A percentile compares a stretch with the other conserved stretches of the same genome.
Conservation (phyloP, 108 stramenopile genomes). For the Conticribra weissflogii region DNA sequence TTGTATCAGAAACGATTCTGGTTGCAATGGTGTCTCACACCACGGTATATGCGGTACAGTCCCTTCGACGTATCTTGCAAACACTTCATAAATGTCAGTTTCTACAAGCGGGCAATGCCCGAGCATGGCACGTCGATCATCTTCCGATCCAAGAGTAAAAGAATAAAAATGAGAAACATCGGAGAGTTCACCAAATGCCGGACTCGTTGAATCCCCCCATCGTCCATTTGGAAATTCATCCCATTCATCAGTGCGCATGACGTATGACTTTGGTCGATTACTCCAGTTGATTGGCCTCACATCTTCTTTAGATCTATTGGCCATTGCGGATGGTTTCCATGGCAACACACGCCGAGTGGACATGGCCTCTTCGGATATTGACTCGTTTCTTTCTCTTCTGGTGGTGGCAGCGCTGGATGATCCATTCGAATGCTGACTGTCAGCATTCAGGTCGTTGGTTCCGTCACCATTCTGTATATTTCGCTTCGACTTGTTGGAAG, state of each 20-base stretch:
- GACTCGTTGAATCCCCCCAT: slow-evolving; percentile 92
- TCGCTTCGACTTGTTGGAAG: no score
- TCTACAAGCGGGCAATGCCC: slow-evolving; percentile 79
- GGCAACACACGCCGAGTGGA: slow-evolving; percentile 57
- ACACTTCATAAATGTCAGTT: slow-evolving; percentile 91
- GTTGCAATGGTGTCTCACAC: slow-evolving; percentile 95
- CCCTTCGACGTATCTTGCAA: slow-evolving; percentile 92
- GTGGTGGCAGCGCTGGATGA: neutral
- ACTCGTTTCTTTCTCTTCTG: slow-evolving; percentile 37
- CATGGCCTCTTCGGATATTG: slow-evolving; percentile 29
- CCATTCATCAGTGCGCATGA: slow-evolving; percentile 95
- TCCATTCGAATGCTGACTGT: neutral
- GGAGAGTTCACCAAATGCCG: slow-evolving; percentile 94
- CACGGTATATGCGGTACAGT: slow-evolving; percentile 91
- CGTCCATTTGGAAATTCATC: slow-evolving; percentile 89
- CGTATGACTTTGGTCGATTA: slow-evolving; percentile 94
- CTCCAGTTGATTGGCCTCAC: slow-evolving; percentile 99
- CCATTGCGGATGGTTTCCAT: slow-evolving; percentile 81
- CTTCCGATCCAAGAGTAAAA: slow-evolving; percentile 80
- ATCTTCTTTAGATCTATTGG: slow-evolving; percentile 75
- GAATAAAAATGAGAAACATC: slow-evolving; percentile 88
- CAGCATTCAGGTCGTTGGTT: neutral
- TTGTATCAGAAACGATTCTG: slow-evolving; percentile 89
- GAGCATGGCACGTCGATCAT: slow-evolving; percentile 92
- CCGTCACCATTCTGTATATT: neutral